Conservation (phyloP, 441 rosid genomes). For the Mallotus repandus region DNA sequence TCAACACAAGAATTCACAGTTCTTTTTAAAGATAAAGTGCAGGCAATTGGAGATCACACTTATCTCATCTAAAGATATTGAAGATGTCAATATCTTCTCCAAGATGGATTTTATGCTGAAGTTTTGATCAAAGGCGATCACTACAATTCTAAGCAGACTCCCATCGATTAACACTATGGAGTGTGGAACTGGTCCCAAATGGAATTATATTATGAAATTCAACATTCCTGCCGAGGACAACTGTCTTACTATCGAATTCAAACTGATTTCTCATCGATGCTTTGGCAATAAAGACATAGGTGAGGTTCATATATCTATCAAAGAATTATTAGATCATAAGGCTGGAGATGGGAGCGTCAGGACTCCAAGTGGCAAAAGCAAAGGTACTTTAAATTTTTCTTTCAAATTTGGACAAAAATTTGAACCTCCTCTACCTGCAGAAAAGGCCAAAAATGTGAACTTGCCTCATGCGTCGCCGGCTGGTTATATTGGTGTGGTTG, state of each 20-base stretch:
- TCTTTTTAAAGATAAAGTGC: constrained; percentile 40
- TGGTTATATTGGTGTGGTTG: constrained; percentile 16
- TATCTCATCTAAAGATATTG: constrained; percentile 47
- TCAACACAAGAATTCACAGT: background rate
- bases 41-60: constrained; percentile 53
- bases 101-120: constrained; percentile 65
- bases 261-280: constrained; percentile 50
- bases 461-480: constrained; percentile 35
- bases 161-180: constrained; percentile 49
- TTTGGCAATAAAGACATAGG: constrained; percentile 61
- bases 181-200: constrained; percentile 54
- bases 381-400: constrained; percentile 51
- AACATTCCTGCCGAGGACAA: constrained; percentile 44
- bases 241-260: constrained; percentile 37
- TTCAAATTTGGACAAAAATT: constrained; percentile 54
- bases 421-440: constrained; percentile 12
- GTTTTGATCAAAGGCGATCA: constrained; percentile 49
- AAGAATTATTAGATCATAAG: constrained; percentile 48
- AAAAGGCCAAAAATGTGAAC: constrained; percentile 17
- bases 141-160: constrained; percentile 34
- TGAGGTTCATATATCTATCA: constrained; percentile 53
- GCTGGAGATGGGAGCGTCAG: constrained; percentile 29
- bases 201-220: constrained; percentile 56
- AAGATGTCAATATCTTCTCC: constrained; percentile 54
- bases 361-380: constrained; percentile 48